Evolutionary conservation across 2,329 filamentous ascomycete species (phyloP).

Genomic region (Sphaceloma murrayae): DNA sequence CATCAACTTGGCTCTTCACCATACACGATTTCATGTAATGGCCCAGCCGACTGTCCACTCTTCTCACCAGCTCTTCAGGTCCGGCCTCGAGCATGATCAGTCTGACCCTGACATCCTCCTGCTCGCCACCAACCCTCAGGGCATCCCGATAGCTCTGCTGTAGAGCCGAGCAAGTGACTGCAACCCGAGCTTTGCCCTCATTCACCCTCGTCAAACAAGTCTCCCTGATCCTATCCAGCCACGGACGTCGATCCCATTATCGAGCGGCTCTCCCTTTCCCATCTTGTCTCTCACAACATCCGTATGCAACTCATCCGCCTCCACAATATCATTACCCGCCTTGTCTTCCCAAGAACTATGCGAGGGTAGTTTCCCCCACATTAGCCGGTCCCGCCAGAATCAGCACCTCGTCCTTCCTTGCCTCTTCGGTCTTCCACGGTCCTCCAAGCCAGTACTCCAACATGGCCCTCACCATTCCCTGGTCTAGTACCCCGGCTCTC

Average conservation of each 20-base stretch:
- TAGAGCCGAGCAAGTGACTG: slow-evolving; percentile 36
- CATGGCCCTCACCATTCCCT: no score
- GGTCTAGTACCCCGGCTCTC: slow-evolving; percentile 28
- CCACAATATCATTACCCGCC: no score
- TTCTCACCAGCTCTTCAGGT: slow-evolving; percentile 25
- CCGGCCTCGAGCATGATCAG: slow-evolving; percentile 33
- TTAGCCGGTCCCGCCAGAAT: slow-evolving; percentile 36
- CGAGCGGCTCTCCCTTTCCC: slow-evolving; percentile 26
- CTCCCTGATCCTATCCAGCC: slow-evolving; percentile 17
- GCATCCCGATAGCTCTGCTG: slow-evolving; percentile 29
- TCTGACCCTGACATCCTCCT: slow-evolving; percentile 20
- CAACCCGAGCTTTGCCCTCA: slow-evolving; percentile 27
- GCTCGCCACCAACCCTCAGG: slow-evolving; percentile 23
- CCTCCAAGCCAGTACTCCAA: no score
- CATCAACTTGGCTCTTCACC: slow-evolving; percentile 30
- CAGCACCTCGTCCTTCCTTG: no score
- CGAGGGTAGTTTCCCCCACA: slow-evolving; percentile 28
- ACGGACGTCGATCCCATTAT: slow-evolving; percentile 27
- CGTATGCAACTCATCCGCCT: slow-evolving; percentile 35
- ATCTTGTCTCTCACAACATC: slow-evolving; percentile 29
- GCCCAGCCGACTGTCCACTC: slow-evolving; percentile 24
- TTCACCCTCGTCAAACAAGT: slow-evolving; percentile 4
- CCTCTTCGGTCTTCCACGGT: no score
- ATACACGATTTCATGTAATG: slow-evolving; percentile 34
- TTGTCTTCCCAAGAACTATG: slow-evolving; percentile 28